Evolutionary conservation across 305 asterid species (phyloP).

Genomic region (Fraxinus platypoda): DNA sequence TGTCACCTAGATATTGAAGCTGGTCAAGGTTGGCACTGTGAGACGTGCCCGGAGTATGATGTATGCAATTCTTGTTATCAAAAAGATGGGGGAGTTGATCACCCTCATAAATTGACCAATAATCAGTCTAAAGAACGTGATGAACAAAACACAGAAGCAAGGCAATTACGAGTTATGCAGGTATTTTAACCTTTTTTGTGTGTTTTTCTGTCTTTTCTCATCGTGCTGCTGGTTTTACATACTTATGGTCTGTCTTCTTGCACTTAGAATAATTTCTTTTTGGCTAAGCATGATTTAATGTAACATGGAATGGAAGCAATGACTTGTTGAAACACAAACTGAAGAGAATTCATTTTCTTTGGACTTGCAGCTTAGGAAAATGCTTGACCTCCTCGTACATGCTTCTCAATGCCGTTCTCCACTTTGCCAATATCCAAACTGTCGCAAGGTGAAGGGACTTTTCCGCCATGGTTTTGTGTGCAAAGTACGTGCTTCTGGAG

Average conservation of each 20-base stretch:
- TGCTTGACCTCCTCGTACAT: conserved; percentile 95
- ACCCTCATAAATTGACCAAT: conserved; percentile 84
- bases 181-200: conserved; percentile 33
- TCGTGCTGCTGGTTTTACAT: background rate
- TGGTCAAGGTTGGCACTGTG: conserved; percentile 99
- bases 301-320: conserved; percentile 13
- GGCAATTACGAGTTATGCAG: conserved; percentile 83
- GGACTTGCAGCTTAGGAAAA: conserved; percentile 76
- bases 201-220: conserved; percentile 9
- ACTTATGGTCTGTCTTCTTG: background rate
- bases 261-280: background rate
- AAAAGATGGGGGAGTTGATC: conserved; percentile 73
- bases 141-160: conserved; percentile 95
- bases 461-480: conserved; percentile 90
- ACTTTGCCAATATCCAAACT: conserved; percentile 76
- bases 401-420: conserved; percentile 88
- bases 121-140: conserved; percentile 71
- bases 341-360: conserved; percentile 20
- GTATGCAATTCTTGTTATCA: conserved; percentile 83
- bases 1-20: conserved; percentile 83
- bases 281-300: background rate
- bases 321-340: conserved; percentile 16
- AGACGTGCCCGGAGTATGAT: conserved; percentile 90
- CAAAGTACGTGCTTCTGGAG: conserved; percentile 83
- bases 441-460: conserved; percentile 98